Evolutionary conservation across 495 filamentous ascomycete genomes (phyloP).

Genomic region (Daldinia vernicosa): DNA sequence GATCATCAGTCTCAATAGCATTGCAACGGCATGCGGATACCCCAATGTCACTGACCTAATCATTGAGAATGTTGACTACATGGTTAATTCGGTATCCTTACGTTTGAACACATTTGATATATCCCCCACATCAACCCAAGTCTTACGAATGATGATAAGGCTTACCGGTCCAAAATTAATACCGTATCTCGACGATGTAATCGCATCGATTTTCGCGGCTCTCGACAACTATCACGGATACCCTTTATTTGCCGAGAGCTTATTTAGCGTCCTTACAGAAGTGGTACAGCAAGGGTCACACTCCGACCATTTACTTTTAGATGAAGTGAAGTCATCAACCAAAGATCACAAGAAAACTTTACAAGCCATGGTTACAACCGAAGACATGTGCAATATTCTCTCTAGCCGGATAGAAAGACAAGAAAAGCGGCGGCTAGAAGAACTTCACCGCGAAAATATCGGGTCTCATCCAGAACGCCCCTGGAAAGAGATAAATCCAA

Average conservation of each 20-base stretch:
- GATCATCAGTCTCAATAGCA: constrained; percentile 80
- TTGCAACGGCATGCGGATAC: constrained; percentile 81
- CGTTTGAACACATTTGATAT: constrained; percentile 92
- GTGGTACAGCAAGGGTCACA: constrained; percentile 84
- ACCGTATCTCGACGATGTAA: constrained; percentile 90
- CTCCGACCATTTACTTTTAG: constrained; percentile 64
- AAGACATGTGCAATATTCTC: constrained; percentile 47
- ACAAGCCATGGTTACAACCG: constrained; percentile 31
- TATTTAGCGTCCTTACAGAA: constrained; percentile 82
- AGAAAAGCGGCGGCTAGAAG: constrained; percentile 45
- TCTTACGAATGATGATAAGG: constrained; percentile 92
- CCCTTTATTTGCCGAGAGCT: constrained; percentile 79
- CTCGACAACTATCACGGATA: constrained; percentile 95
- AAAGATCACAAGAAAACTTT: constrained; percentile 53
- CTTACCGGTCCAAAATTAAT: constrained; percentile 83
- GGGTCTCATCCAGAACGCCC: constrained; percentile 39
- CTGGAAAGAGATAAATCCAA: constrained; percentile 51
- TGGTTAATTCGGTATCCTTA: constrained; percentile 89
- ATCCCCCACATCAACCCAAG: constrained; percentile 88
- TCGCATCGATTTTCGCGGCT: constrained; percentile 88
- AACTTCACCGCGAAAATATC: constrained; percentile 47
- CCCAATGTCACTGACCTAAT: constrained; percentile 77
- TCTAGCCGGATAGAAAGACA: constrained; percentile 51
- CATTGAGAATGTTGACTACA: constrained; percentile 93
- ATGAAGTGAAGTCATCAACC: constrained; percentile 36